phyloP scores from a whole-genome alignment of 768 basidiomycete genomes.

The Rickenella mellea region DNA sequence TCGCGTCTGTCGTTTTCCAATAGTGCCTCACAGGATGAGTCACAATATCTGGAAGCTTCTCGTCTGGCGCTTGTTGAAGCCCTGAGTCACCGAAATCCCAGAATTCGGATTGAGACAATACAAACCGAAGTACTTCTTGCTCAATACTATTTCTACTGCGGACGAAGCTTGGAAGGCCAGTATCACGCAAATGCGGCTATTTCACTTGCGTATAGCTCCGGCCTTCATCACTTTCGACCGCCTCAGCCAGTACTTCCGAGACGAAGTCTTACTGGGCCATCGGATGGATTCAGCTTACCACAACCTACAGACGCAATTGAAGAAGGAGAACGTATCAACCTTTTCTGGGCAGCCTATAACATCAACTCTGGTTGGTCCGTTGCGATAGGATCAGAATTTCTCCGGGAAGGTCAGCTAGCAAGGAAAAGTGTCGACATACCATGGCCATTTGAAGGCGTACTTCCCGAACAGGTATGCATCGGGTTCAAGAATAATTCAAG shows the following conservation, averaged over 20 bases:
- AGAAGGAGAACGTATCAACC: constrained; percentile 27
- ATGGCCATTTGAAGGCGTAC: no score
- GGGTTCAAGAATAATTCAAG: no score
- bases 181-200: constrained; percentile 21
- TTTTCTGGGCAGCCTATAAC: constrained; percentile 27
- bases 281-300: neutral
- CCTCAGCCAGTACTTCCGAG: neutral
- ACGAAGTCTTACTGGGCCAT: constrained; percentile 6
- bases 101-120: constrained; percentile 10
- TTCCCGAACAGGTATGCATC: no score
- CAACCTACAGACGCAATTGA: constrained; percentile 22
- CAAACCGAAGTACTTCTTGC: constrained; percentile 24
- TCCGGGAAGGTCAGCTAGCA: no score
- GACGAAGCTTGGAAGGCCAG: constrained; percentile 19
- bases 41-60: neutral
- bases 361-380: constrained; percentile 24
- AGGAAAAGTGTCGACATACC: no score
- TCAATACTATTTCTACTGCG: constrained; percentile 17
- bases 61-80: neutral
- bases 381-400: no score
- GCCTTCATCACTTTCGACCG: constrained; percentile 35
- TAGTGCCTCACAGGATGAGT: neutral
- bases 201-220: constrained; percentile 33
- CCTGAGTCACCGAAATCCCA: neutral
- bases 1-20: constrained; percentile 32